Evolutionary conservation across 2,329 filamentous ascomycete species (phyloP).

Genomic region (Neofusicoccum sp.): DNA sequence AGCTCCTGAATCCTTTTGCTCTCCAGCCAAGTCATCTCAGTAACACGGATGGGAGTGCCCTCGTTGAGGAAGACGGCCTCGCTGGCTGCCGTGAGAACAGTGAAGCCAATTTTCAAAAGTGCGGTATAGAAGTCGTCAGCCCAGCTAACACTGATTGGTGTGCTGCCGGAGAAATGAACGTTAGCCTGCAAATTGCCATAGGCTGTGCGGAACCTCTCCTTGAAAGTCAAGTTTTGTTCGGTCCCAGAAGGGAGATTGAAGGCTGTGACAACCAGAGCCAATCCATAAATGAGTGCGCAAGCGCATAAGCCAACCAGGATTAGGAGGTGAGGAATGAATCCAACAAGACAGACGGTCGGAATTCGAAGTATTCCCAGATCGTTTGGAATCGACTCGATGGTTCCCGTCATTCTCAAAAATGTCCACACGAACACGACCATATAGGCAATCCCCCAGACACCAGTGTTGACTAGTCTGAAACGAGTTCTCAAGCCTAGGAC

Average conservation of each 20-base stretch:
- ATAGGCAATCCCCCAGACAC: slow-evolving; percentile 85
- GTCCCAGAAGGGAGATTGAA: slow-evolving; percentile 59
- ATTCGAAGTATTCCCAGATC: slow-evolving; percentile 76
- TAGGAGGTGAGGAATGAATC: slow-evolving; percentile 91
- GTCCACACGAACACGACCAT: slow-evolving; percentile 84
- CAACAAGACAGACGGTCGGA: slow-evolving; percentile 90
- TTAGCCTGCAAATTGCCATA: slow-evolving; percentile 92
- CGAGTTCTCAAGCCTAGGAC: slow-evolving; percentile 75
- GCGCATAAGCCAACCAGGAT: slow-evolving; percentile 75
- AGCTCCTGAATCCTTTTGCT: slow-evolving; percentile 79
- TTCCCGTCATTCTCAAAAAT: slow-evolving; percentile 48
- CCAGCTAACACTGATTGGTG: slow-evolving; percentile 71
- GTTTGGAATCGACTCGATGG: slow-evolving; percentile 23
- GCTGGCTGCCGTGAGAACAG: slow-evolving; percentile 85
- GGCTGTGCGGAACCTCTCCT: slow-evolving; percentile 65
- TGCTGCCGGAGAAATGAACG: slow-evolving; percentile 68
- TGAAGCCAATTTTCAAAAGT: slow-evolving; percentile 80
- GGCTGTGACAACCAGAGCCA: slow-evolving; percentile 75
- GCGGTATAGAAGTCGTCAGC: slow-evolving; percentile 96
- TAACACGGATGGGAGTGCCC: slow-evolving; percentile 71
- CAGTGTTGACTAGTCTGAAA: slow-evolving; percentile 82
- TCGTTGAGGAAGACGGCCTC: slow-evolving; percentile 96
- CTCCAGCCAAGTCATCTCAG: slow-evolving; percentile 84
- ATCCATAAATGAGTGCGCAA: slow-evolving; percentile 72
- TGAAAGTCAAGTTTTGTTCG: slow-evolving; percentile 45